Conservation (phyloP, 805 yeast genomes). For the Danielozyma ontarioensis region DNA sequence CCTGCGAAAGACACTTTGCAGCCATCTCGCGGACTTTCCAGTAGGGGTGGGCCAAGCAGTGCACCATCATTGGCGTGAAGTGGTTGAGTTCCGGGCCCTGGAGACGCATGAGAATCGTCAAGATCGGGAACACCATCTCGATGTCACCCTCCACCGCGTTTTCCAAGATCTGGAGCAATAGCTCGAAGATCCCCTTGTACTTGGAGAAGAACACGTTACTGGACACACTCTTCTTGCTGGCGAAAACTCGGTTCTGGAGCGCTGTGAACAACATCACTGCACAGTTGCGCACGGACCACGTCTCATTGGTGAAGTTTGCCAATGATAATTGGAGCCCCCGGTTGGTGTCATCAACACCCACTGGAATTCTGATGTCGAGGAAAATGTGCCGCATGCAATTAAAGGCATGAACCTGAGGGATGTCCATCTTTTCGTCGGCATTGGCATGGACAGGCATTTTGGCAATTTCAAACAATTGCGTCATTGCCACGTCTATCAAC, state of each 20-base stretch:
- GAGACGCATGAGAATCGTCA: slow-evolving; percentile 66
- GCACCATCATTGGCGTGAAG: slow-evolving; percentile 35
- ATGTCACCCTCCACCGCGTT: slow-evolving; percentile 24
- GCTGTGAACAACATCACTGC: slow-evolving; percentile 91
- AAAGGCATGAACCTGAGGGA: slow-evolving; percentile 92
- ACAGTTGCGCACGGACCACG: slow-evolving; percentile 89
- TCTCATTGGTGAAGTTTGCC: slow-evolving; percentile 52
- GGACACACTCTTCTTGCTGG: slow-evolving; percentile 44
- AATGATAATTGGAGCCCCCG: slow-evolving; percentile 48
- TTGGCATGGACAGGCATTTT: slow-evolving; percentile 39
- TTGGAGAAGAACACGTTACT: slow-evolving; percentile 70
- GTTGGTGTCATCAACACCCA: no score
- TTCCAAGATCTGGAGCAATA: slow-evolving; percentile 42
- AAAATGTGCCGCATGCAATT: slow-evolving; percentile 77
- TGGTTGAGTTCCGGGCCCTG: slow-evolving; percentile 46
- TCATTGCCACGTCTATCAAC: slow-evolving; percentile 47
- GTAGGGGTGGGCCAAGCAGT: slow-evolving; percentile 43
- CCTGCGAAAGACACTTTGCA: no score
- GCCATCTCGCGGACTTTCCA: slow-evolving; percentile 93
- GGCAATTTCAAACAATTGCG: slow-evolving; percentile 51
- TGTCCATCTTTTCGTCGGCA: slow-evolving; percentile 52
- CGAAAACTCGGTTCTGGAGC: slow-evolving; percentile 75
- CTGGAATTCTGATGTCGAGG: slow-evolving; percentile 48
- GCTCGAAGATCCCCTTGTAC: slow-evolving; percentile 47
- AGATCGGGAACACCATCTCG: slow-evolving; percentile 69